These are phyloP conservation scores for Cyberlindnera veronae DNA, from an alignment of 805 yeast genomes.

Conservation along the genomic window DNA sequence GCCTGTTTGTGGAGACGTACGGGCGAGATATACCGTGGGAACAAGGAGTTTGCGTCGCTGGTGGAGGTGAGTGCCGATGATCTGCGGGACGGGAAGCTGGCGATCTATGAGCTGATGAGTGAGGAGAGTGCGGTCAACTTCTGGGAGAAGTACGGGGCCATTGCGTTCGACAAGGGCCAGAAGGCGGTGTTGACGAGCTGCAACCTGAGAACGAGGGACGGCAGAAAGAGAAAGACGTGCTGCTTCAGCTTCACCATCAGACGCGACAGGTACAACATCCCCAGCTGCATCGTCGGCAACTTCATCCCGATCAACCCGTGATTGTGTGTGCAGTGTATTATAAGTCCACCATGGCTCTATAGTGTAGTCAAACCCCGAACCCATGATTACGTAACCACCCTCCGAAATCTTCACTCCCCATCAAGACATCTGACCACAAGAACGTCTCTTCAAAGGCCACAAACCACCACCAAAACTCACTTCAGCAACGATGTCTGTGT, in stretches of 20 bases:
- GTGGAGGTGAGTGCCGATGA: constrained; percentile 91
- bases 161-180: constrained; percentile 93
- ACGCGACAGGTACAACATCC: constrained; percentile 89
- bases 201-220: constrained; percentile 78
- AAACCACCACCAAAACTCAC: too few species aligned
- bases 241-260: constrained; percentile 93
- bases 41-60: constrained; percentile 90
- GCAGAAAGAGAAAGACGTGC: constrained; percentile 75
- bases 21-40: constrained; percentile 92
- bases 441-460: too few species aligned
- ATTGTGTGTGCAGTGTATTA: not conserved
- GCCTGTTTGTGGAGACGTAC: constrained; percentile 97
- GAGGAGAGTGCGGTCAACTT: constrained; percentile 95
- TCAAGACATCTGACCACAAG: not conserved
- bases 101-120: constrained; percentile 90
- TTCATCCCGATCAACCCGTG: constrained; percentile 70
- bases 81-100: constrained; percentile 84
- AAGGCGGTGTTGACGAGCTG: constrained; percentile 94
- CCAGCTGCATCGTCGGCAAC: constrained; percentile 93
- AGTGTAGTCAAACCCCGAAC: not conserved
- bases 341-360: not conserved
- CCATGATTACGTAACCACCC: not conserved
- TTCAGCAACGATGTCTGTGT: too few species aligned
- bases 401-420: not conserved
- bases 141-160: constrained; percentile 96